A percentile compares a stretch with the other conserved stretches of the same genome.
Conservation (phyloP, 73 alveolate species). For the Uronychia setigera region DNA sequence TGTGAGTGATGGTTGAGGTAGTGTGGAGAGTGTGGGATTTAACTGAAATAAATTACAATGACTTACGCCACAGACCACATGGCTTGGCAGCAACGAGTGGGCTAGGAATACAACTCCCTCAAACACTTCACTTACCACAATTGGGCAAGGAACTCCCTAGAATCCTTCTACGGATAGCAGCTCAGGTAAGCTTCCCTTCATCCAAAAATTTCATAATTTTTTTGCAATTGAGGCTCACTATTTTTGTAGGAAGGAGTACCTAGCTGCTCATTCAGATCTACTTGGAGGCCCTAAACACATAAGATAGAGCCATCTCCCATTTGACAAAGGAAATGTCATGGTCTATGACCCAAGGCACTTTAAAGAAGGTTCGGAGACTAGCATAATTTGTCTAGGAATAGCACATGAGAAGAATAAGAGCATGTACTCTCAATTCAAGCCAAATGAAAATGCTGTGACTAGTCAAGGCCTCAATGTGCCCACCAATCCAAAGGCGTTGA, state of each 20-base stretch:
- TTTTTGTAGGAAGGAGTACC: not conserved
- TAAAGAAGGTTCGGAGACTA: not conserved
- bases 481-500: not conserved
- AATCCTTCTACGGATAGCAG: not conserved
- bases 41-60: slow-evolving; percentile 15
- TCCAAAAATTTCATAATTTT: not conserved
- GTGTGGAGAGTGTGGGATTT: too few relatives aligned
- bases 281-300: not conserved
- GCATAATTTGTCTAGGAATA: not conserved
- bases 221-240: too few relatives aligned
- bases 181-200: not conserved
- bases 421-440: not conserved
- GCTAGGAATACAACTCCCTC: slow-evolving; percentile 12
- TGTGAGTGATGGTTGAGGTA: too few relatives aligned
- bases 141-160: not conserved
- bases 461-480: not conserved
- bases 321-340: not conserved
- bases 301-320: too few relatives aligned
- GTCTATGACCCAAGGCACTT: not conserved
- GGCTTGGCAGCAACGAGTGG: slow-evolving; percentile 51
- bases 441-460: not conserved
- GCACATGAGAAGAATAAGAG: not conserved
- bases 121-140: not conserved
- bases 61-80: slow-evolving; percentile 24
- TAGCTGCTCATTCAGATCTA: not conserved